These are phyloP conservation scores for Pestalotiopsis sp. DNA, from an alignment of 2,329 filamentous ascomycete species.

Conservation along the genomic window DNA sequence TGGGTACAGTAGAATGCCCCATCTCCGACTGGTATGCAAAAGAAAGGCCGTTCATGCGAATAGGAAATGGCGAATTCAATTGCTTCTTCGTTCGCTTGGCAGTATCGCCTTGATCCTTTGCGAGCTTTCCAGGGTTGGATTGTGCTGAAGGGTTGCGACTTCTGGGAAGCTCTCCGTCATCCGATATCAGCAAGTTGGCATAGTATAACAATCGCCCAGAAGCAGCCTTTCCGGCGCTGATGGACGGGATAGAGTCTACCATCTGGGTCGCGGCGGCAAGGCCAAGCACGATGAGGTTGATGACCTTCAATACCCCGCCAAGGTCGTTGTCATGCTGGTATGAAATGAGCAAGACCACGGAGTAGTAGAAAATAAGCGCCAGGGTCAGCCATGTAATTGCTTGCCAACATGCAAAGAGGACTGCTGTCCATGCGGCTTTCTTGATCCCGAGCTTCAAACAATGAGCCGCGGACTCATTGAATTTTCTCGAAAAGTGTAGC, in stretches of 20 bases:
- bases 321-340: conserved; percentile 46
- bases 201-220: conserved; percentile 75
- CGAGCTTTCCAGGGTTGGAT: neutral
- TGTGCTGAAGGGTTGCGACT: neutral
- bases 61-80: conserved; percentile 42
- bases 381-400: conserved; percentile 71
- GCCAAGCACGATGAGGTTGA: conserved; percentile 83
- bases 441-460: conserved; percentile 65
- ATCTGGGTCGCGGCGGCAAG: conserved; percentile 73
- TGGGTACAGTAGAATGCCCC: conserved; percentile 42
- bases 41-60: conserved; percentile 58
- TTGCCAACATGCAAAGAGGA: conserved; percentile 79
- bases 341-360: conserved; percentile 62
- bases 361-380: conserved; percentile 85
- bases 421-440: conserved; percentile 68
- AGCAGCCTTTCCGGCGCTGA: conserved; percentile 73
- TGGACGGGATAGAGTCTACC: conserved; percentile 77
- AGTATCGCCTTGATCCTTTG: conserved; percentile 29
- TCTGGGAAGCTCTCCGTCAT: neutral
- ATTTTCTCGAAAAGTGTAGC: conserved; percentile 67
- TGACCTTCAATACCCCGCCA: conserved; percentile 69
- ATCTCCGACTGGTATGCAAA: conserved; percentile 70
- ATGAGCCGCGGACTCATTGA: conserved; percentile 50
- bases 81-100: conserved; percentile 30
- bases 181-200: conserved; percentile 55